A percentile compares a stretch with the other conserved stretches of the same genome.
Conservation (phyloP, 2,329 filamentous ascomycete genomes). For the Stagonosporopsis cucurbitacearum region DNA sequence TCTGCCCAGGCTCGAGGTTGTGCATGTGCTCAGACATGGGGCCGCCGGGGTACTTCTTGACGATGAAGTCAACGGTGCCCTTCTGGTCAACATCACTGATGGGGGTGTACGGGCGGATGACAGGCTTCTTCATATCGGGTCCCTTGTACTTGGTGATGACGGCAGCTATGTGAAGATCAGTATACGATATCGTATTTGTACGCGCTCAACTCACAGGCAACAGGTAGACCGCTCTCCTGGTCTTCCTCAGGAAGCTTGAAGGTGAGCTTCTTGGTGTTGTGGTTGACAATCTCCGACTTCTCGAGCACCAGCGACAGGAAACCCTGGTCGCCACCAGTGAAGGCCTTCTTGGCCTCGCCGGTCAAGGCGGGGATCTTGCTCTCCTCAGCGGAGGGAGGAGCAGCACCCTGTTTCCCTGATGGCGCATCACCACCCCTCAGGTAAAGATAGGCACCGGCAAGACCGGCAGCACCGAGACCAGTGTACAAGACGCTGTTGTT, state of each 20-base stretch:
- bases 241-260: conserved; percentile 87
- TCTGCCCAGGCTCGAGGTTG: conserved; percentile 79
- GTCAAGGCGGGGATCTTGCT: conserved; percentile 50
- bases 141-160: conserved; percentile 92
- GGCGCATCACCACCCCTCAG: conserved; percentile 41
- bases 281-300: conserved; percentile 79
- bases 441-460: conserved; percentile 63
- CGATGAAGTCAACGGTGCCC: conserved; percentile 84
- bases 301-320: conserved; percentile 83
- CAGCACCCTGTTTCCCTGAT: conserved; percentile 31
- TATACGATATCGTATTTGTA: accelerated
- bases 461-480: conserved; percentile 64
- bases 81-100: conserved; percentile 81
- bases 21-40: conserved; percentile 93
- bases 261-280: conserved; percentile 92
- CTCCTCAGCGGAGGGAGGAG: conserved; percentile 43
- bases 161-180: conserved; percentile 55
- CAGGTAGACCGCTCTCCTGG: conserved; percentile 78
- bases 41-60: conserved; percentile 90
- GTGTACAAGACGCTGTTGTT: conserved; percentile 59
- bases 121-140: conserved; percentile 80
- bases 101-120: conserved; percentile 92
- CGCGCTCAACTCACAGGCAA: conserved; percentile 67
- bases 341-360: conserved; percentile 57
- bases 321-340: conserved; percentile 88